Percentiles rank a stretch among this genome's conserved stretches.
phyloP scores from a whole-genome alignment of 2,329 filamentous ascomycete genomes.

The Onygenales sp. region DNA sequence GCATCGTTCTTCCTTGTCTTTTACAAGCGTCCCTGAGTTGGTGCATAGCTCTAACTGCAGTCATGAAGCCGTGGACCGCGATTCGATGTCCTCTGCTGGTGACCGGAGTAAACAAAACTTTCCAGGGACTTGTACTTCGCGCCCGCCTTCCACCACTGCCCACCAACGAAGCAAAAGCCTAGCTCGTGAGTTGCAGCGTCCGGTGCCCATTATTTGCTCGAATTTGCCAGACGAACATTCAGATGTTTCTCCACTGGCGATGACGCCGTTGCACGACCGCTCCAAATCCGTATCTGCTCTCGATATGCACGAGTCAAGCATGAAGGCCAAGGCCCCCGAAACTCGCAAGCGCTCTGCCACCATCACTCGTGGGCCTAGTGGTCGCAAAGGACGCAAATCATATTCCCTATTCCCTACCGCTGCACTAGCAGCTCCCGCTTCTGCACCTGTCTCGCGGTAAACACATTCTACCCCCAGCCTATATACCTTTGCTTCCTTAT shows the following conservation, averaged over 20 bases:
- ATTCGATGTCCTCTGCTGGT: constrained; percentile 16
- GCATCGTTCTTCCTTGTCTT: constrained; percentile 38
- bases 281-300: constrained; percentile 28
- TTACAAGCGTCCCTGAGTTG: constrained; percentile 36
- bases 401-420: constrained; percentile 34
- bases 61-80: constrained; percentile 23
- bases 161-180: constrained; percentile 31
- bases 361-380: constrained; percentile 17
- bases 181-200: constrained; percentile 22
- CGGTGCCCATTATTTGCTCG: constrained; percentile 17
- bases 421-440: constrained; percentile 11
- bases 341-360: constrained; percentile 15
- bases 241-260: constrained; percentile 15
- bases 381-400: constrained; percentile 31
- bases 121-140: constrained; percentile 11
- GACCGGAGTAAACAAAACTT: constrained; percentile 16
- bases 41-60: constrained; percentile 32
- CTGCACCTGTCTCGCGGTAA: constrained; percentile 5
- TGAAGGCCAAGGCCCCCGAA: constrained; percentile 14
- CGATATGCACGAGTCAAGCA: constrained; percentile 14
- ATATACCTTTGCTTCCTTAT: constrained; percentile 3
- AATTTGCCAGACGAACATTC: constrained; percentile 20
- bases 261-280: constrained; percentile 22
- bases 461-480: background rate
- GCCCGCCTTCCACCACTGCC: constrained; percentile 15